Evolutionary conservation across 2,329 filamentous ascomycete species (phyloP).

Genomic region (Aciculosporium take): DNA sequence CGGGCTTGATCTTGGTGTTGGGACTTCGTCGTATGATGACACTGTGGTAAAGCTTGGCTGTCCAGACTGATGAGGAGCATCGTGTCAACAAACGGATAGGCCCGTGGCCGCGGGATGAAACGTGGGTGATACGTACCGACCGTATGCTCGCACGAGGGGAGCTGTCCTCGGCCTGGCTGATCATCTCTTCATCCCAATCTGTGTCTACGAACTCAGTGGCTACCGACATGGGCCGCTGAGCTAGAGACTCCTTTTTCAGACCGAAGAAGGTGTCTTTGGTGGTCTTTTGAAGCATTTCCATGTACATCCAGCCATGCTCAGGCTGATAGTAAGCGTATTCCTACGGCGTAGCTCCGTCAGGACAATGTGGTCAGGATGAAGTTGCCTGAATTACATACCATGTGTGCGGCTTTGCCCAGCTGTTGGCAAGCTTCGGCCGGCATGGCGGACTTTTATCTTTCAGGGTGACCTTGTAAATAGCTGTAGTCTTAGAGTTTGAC

Average conservation of each 20-base stretch:
- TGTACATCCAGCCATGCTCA: slow-evolving; percentile 25
- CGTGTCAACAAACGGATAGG: slow-evolving; percentile 5
- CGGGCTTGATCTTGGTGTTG: slow-evolving; percentile 57
- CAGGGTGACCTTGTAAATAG: background rate
- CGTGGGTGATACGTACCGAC: slow-evolving; percentile 42
- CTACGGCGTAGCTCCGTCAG: slow-evolving; percentile 12
- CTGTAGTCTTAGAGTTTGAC: background rate
- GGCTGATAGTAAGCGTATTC: slow-evolving; percentile 22
- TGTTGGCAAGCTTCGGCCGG: background rate
- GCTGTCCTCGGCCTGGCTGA: slow-evolving; percentile 46
- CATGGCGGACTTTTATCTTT: background rate
- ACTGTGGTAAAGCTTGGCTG: slow-evolving; percentile 72
- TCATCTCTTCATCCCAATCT: slow-evolving; percentile 49
- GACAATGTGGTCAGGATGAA: background rate
- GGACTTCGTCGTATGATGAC: slow-evolving; percentile 72
- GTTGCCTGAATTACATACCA: slow-evolving; percentile 2
- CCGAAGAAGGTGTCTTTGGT: slow-evolving; percentile 47
- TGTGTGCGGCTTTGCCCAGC: background rate
- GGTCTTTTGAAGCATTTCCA: slow-evolving; percentile 39
- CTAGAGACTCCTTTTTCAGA: slow-evolving; percentile 33
- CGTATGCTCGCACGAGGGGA: slow-evolving; percentile 54
- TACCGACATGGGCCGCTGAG: slow-evolving; percentile 49
- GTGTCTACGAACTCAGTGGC: slow-evolving; percentile 69
- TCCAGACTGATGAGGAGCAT: slow-evolving; percentile 36
- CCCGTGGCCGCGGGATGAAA: background rate